Conservation (phyloP, 345 rosid species). For the Dimocarpus longan region DNA sequence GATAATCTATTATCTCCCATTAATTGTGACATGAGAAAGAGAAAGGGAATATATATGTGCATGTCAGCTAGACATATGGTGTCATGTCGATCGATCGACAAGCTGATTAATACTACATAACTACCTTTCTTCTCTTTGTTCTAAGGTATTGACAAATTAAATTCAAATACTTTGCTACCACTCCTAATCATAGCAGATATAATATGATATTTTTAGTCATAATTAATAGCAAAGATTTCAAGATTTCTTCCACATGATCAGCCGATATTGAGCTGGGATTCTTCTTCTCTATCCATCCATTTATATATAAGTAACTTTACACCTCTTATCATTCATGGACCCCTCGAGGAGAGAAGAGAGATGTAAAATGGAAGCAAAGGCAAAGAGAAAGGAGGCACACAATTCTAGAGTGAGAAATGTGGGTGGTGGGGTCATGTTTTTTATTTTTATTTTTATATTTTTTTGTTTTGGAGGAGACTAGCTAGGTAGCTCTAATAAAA, state of each 20-base stretch:
- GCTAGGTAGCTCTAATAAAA: too few relatives aligned
- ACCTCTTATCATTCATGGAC: slow-evolving; percentile 44
- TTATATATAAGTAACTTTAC: slow-evolving; percentile 32
- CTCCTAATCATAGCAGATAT: slow-evolving; percentile 47
- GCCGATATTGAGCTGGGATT: slow-evolving; percentile 25
- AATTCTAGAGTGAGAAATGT: slow-evolving; percentile 42
- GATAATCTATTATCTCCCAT: neutral
- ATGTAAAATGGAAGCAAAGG: slow-evolving; percentile 66
- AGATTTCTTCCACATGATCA: slow-evolving; percentile 29
- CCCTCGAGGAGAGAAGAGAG: slow-evolving; percentile 32
- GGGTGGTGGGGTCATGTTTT: slow-evolving; percentile 35
- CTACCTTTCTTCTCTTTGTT: neutral
- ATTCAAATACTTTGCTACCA: slow-evolving; percentile 40
- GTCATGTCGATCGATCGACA: neutral
- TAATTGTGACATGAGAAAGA: neutral
- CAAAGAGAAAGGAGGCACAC: slow-evolving; percentile 27
- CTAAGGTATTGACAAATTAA: slow-evolving; percentile 34
- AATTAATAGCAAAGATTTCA: slow-evolving; percentile 32
- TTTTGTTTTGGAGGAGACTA: too few relatives aligned
- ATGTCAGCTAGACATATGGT: neutral
- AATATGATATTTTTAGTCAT: slow-evolving; percentile 29
- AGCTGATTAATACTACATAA: neutral
- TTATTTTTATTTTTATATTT: neutral
- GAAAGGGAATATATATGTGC: neutral
- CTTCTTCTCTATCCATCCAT: slow-evolving; percentile 19